Evolutionary conservation across 2,329 filamentous ascomycete genomes (phyloP).

Genomic region (Tolypocladium album): DNA sequence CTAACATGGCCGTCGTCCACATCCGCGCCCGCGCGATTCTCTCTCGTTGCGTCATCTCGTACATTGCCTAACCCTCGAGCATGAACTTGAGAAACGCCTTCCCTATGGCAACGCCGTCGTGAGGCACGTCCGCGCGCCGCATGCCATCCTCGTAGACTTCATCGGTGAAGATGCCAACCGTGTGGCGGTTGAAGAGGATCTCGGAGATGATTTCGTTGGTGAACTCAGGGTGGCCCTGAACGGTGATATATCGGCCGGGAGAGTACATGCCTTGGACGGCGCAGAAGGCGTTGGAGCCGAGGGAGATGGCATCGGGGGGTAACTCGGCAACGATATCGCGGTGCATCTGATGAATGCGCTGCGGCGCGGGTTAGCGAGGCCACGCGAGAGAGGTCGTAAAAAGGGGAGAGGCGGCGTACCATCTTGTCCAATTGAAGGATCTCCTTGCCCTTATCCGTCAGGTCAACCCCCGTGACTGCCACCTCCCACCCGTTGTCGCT

Average conservation of each 20-base stretch:
- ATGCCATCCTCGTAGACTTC: constrained; percentile 60
- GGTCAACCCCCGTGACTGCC: constrained; percentile 26
- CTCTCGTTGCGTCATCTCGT: not conserved
- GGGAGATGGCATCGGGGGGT: constrained; percentile 25
- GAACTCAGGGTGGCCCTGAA: constrained; percentile 40
- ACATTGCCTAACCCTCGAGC: constrained; percentile 33
- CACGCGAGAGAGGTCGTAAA: not conserved
- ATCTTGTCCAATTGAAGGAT: constrained; percentile 26
- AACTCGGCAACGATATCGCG: constrained; percentile 30
- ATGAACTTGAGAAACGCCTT: constrained; percentile 69
- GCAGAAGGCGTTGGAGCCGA: constrained; percentile 30
- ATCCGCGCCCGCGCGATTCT: not conserved
- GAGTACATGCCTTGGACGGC: constrained; percentile 31
- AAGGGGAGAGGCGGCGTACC: constrained; percentile 7
- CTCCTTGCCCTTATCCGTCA: constrained; percentile 27
- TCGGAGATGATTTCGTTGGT: constrained; percentile 26
- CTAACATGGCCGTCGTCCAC: not conserved
- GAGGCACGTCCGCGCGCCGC: constrained; percentile 50
- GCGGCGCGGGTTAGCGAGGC: not conserved
- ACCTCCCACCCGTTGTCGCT: constrained; percentile 33
- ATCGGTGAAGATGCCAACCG: constrained; percentile 58
- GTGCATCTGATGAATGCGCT: constrained; percentile 37
- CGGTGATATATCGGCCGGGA: constrained; percentile 25
- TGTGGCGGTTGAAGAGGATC: constrained; percentile 40
- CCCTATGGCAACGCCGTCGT: constrained; percentile 72